phyloP scores from a whole-genome alignment of 371 early-diverging fungal species.

The Neoconidiobolus thromboides region DNA sequence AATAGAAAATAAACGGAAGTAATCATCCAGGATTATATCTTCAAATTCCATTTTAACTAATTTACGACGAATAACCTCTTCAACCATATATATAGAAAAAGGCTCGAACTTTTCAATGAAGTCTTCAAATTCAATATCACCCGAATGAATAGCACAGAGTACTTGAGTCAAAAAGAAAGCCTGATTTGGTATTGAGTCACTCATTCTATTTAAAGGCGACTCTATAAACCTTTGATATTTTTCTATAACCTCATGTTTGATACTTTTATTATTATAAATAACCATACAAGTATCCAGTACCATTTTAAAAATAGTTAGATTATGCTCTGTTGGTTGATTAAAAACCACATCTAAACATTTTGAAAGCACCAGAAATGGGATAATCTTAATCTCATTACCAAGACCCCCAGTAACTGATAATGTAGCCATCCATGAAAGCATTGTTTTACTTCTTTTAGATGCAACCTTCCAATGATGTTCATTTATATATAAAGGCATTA shows the following conservation, averaged over 20 bases:
- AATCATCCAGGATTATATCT: constrained; percentile 1
- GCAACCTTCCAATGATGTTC: constrained; percentile 19
- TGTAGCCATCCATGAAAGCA: constrained; percentile 18
- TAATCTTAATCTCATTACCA: constrained; percentile 16
- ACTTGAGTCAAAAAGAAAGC: not conserved
- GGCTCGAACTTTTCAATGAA: constrained; percentile 8
- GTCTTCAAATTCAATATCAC: constrained; percentile 13
- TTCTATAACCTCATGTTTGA: no score
- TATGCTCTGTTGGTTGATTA: constrained; percentile 12
- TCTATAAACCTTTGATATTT: not conserved
- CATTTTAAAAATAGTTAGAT: constrained; percentile 13
- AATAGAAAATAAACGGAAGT: not conserved
- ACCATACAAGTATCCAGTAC: constrained; percentile 19
- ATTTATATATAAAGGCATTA: constrained; percentile 19
- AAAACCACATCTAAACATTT: constrained; percentile 10
- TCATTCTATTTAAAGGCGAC: no score
- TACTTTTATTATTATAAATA: constrained; percentile 10
- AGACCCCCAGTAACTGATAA: constrained; percentile 19
- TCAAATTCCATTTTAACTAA: constrained; percentile 10
- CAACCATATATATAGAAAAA: constrained; percentile 7
- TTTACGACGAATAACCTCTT: constrained; percentile 17
- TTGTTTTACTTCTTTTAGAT: constrained; percentile 16
- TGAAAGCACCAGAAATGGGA: constrained; percentile 17
- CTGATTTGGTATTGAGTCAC: no score
- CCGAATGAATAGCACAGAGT: constrained; percentile 15